A percentile compares a stretch with the other conserved stretches of the same genome.
Evolutionary conservation across 768 basidiomycete species (phyloP).

Genomic region (Tephrocybe sp.): DNA sequence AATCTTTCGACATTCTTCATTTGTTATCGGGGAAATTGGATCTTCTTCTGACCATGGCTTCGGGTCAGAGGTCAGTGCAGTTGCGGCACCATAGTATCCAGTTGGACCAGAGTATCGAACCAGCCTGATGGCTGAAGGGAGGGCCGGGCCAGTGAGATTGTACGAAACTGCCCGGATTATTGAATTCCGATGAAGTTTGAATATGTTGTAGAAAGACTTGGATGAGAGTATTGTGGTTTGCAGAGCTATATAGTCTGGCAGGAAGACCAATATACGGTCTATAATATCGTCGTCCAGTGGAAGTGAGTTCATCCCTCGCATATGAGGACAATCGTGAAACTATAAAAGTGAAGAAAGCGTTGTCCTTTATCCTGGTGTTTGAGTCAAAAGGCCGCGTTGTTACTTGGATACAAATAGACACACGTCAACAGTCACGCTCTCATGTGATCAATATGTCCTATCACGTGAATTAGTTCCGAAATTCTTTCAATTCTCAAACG

Average conservation of each 20-base stretch:
- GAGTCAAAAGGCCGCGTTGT: not conserved
- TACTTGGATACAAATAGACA: not conserved
- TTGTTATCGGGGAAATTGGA: conserved; percentile 16
- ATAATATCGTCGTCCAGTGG: conserved; percentile 30
- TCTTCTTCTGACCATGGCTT: conserved; percentile 12
- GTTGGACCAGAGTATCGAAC: conserved; percentile 15
- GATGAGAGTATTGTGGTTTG: conserved; percentile 24
- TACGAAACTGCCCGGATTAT: conserved; percentile 28
- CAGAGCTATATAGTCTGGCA: conserved; percentile 29
- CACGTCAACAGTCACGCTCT: not conserved
- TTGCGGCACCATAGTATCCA: not conserved
- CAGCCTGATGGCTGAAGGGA: conserved; percentile 29
- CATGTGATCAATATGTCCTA: conserved; percentile 6
- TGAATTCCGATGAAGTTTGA: conserved; percentile 26
- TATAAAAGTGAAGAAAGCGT: too few species aligned
- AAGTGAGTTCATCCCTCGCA: conserved; percentile 17
- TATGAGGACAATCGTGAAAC: not conserved
- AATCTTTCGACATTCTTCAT: conserved; percentile 22
- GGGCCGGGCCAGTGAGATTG: conserved; percentile 27
- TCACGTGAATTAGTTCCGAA: conserved; percentile 13
- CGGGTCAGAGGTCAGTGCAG: not conserved
- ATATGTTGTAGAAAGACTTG: conserved; percentile 30
- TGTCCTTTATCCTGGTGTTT: not conserved
- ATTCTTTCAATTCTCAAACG: too few species aligned
- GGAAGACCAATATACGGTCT: conserved; percentile 25